Evolutionary conservation across 2,329 filamentous ascomycete genomes (phyloP), one percentile per base, ranked within the genome.

Genomic region (Capronia coronata): DNA sequence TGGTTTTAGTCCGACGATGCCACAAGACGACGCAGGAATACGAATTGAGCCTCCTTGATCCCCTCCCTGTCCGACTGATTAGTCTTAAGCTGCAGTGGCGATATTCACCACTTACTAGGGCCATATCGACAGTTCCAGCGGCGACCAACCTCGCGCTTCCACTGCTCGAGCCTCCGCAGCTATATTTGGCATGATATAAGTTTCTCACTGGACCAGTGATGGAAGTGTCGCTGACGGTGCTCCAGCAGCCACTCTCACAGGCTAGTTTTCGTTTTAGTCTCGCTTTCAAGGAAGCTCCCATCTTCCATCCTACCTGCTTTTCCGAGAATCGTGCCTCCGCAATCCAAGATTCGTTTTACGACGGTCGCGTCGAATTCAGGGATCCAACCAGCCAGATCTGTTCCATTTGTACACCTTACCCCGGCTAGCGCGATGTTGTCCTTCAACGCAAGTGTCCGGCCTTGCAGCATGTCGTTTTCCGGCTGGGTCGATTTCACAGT

Each of bases 1-100:
- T 0, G 75, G 73, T 54, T 76, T 77, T 39, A 76, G 61, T 1
- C 71, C 71, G 72, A 64, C 2, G 70, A 74, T 60, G 74, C 74
- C 25, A 61, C 66, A 62, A 65, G 77, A 49, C 65, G 75, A 49
- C 67, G 76, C 61, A 2, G 64, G 64, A 19, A 66, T 58, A 18
- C 64, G 60, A 37, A 66, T 63, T 49, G 62, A 64, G 4, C 64
- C 64, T 25, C 63, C 64, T 30, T 65, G 64, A 43, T 66, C 64
- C n/a, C 60, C 61, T 29, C 64, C 64, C 29, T 65, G 63, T 0
- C 59, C 62, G 22, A 64, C 59, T 62, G 9, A 37, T 29, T 16
- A 27, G 25, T 23, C 43, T 22, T 14, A 35, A 18, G 32, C 32
- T 35, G 10, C 25, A 27, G 25, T 10, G 25, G 25, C 25, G 25